phyloP scores from a whole-genome alignment of 345 rosid species.

The Eucalyptus polybractea region DNA sequence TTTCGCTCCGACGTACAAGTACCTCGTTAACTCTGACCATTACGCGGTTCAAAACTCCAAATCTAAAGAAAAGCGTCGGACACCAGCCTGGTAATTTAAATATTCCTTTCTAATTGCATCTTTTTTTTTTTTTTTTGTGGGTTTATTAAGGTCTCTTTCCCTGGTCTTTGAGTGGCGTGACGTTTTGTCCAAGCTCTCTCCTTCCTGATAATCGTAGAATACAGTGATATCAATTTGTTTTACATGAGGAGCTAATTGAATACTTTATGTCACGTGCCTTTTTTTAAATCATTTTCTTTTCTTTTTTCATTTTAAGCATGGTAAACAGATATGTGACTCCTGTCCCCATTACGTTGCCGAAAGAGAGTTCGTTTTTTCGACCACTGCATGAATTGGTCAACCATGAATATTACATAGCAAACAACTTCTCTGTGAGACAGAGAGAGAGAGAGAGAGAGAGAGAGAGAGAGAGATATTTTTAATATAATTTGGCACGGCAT shows the following conservation, averaged over 20 bases:
- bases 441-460: background rate
- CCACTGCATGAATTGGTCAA: background rate
- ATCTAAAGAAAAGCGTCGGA: conserved; percentile 60
- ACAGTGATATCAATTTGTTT: background rate
- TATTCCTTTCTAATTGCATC: background rate
- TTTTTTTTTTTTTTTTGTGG: too few relatives aligned
- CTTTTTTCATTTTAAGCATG: background rate
- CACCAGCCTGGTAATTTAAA: conserved; percentile 82
- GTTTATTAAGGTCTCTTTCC: background rate
- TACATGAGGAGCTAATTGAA: background rate
- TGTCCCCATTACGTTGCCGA: background rate
- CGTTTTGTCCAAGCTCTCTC: background rate
- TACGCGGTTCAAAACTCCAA: conserved; percentile 48
- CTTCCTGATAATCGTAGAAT: background rate
- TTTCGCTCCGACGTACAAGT: conserved; percentile 95
- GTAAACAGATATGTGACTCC: background rate
- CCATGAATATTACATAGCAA: background rate
- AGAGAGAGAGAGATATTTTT: background rate
- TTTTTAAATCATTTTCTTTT: background rate
- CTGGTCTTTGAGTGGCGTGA: background rate
- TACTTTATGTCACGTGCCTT: background rate
- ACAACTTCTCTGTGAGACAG: background rate
- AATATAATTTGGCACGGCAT: background rate
- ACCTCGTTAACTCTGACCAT: conserved; percentile 47
- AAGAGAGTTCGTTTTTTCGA: background rate